Base-by-base conservation (phyloP, 768 basidiomycete genomes). In the Lactarius evosmus region DNA sequence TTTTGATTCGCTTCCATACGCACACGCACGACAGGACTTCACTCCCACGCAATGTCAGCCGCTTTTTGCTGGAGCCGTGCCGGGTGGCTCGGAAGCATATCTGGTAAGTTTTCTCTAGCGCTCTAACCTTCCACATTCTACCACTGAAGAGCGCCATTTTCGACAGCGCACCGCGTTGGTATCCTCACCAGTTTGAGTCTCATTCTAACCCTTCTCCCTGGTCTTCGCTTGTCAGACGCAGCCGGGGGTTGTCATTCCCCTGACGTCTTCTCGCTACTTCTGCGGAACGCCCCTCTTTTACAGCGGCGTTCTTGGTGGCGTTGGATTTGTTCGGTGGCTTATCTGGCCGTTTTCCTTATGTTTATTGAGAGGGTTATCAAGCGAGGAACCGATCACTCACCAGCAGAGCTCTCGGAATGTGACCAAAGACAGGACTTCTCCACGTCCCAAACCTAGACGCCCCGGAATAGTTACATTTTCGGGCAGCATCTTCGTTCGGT, bases 21-120 rank as follows among this genome's bases (percentile, higher is more conserved):
- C 17, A 16, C 32, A 34, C 11, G 25, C 33, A 29, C 9, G 16
- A 33, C 22, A 53, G 49, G 27, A 34, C 40, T 27, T 0, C 1
- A 14, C 46, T 36, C 52, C 27, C 34, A 32, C 11, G 30, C 34
- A 40, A 38, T 32, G 25, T n/a, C 46, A 14, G 16, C 22, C 49
- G 29, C 52, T 38, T 36, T 52, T 40, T 49, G 44, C 32, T 40
- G 5, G 4, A 34, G 34, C 38, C 22, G 19, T 17, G 17, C 22
- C 16, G 49, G 9, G 22, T 27, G 25, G 46, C 50, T 60, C 58
- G 30, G 52, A 17, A 32, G 16, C 2, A 51, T 36, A 25, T 33
- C 49, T 49, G 7, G 17, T 7, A 27, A 27, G 44, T 49, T 49
- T 59, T 63, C 62, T 63, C 52, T 64, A 53, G 44, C 63, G 59